Evolutionary conservation across 2,329 filamentous ascomycete genomes (phyloP), one percentile per base, ranked within the genome.

Genomic region (Teratosphaeria destructans): DNA sequence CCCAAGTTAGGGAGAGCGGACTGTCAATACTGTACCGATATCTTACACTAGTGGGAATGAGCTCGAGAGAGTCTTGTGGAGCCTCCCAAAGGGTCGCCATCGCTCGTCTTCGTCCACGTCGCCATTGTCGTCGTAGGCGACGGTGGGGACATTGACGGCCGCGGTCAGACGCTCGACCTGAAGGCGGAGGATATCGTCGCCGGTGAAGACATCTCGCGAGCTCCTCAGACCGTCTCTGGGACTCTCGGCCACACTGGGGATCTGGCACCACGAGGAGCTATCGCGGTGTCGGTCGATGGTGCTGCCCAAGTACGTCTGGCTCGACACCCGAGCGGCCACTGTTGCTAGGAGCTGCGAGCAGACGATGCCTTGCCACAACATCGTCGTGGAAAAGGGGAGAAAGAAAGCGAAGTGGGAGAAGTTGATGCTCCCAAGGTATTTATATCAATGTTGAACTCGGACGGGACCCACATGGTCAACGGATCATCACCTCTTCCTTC

Each of bases 1-100:
- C 53, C 19, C 53, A n/a, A 19, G 81, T 7, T 54, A 47, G 53
- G 27, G 26, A 7, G 52, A 47, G 53, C 47, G 32, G 56, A 39
- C 37, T 1, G 7, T 14, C 12, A n/a, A 43, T 8, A 19, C 5
- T 26, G 8, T n/a, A 49, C 19, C 7, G 3, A 16, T 16, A 35
- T 35, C 54, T 37, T 56, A 56, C 54, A 56, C 54, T 0, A 35
- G 29, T 56, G 54, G 32, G 8, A 56, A 56, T 1, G 43, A 14
- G 7, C 26, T 23, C 35, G 10, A 32, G 3, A 39, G 32, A 12
- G 23, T 37, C 14, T 26, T 23, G 23, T 56, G 54, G 1, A 55
- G 54, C 23, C 26, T 37, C 12, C 34, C 54, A 16, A 55, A 37
- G 11, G 32, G 23, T 14, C 16, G 23, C 54, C 54, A 55, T 32